phyloP scores from a whole-genome alignment of 805 yeast species.

The Myxozyma sirexii region DNA sequence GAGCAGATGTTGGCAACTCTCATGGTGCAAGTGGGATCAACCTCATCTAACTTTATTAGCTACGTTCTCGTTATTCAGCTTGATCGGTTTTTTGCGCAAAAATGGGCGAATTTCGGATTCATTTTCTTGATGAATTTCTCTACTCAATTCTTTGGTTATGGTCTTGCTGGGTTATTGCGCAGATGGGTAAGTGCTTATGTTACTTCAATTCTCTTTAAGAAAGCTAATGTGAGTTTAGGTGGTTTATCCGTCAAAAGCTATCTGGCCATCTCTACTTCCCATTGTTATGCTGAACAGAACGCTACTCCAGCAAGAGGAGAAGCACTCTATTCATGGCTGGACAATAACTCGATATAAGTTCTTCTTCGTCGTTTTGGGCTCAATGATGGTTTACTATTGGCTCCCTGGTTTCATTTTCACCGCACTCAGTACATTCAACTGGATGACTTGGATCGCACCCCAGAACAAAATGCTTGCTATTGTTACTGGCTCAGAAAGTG shows the following conservation, averaged over 20 bases:
- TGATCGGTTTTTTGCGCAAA: constrained; percentile 44
- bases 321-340: constrained; percentile 59
- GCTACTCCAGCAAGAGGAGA: constrained; percentile 26
- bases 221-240: too few relatives aligned
- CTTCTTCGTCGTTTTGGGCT: constrained; percentile 47
- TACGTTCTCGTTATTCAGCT: constrained; percentile 3
- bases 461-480: constrained; percentile 61
- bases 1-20: constrained; percentile 67
- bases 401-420: constrained; percentile 64
- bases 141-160: constrained; percentile 61
- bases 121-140: constrained; percentile 50
- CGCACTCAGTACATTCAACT: constrained; percentile 59
- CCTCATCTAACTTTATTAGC: not conserved
- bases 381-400: constrained; percentile 57
- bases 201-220: too few relatives aligned
- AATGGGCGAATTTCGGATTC: constrained; percentile 53
- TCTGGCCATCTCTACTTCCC: constrained; percentile 67
- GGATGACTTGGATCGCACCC: constrained; percentile 66
- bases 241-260: constrained; percentile 60
- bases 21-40: constrained; percentile 35
- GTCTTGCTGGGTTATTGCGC: constrained; percentile 66
- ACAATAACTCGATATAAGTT: constrained; percentile 53
- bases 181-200: constrained; percentile 54
- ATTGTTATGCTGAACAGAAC: constrained; percentile 46
- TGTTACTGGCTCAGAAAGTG: constrained; percentile 64